phyloP scores from a whole-genome alignment of 2,329 filamentous ascomycete genomes.

The Trichoderma lentiforme region DNA sequence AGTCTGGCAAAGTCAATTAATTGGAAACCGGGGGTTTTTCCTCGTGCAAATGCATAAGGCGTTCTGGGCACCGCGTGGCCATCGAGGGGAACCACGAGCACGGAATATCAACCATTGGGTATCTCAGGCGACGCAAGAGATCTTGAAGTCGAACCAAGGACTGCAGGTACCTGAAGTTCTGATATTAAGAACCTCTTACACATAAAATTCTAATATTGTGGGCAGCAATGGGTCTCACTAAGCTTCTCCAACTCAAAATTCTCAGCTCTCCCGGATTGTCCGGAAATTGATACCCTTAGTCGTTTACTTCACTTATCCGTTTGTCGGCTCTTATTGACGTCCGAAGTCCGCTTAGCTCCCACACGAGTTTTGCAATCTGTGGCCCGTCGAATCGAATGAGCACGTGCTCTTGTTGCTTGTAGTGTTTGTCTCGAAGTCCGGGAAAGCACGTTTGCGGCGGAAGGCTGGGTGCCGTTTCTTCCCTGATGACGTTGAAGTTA shows the following conservation, averaged over 20 bases:
- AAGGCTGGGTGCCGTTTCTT: background rate
- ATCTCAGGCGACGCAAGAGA: background rate
- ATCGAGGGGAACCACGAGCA: background rate
- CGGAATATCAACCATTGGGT: background rate
- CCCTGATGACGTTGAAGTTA: background rate
- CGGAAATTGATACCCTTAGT: slow-evolving; percentile 7
- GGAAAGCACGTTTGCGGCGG: background rate
- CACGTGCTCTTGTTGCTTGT: background rate
- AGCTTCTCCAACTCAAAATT: background rate
- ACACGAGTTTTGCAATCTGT: background rate
- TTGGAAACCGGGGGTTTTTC: background rate
- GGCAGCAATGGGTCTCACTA: background rate
- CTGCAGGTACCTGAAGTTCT: background rate
- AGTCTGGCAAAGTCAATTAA: background rate
- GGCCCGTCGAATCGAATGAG: background rate
- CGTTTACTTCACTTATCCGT: background rate
- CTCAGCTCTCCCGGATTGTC: slow-evolving; percentile 4
- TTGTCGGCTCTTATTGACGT: background rate
- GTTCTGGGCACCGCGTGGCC: background rate
- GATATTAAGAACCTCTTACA: background rate
- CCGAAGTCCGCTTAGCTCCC: background rate
- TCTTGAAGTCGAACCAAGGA: background rate
- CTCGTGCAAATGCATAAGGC: background rate
- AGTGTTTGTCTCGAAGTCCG: background rate
- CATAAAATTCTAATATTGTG: background rate